phyloP scores from a whole-genome alignment of 805 yeast species.

The Cyberlindnera maclurae region DNA sequence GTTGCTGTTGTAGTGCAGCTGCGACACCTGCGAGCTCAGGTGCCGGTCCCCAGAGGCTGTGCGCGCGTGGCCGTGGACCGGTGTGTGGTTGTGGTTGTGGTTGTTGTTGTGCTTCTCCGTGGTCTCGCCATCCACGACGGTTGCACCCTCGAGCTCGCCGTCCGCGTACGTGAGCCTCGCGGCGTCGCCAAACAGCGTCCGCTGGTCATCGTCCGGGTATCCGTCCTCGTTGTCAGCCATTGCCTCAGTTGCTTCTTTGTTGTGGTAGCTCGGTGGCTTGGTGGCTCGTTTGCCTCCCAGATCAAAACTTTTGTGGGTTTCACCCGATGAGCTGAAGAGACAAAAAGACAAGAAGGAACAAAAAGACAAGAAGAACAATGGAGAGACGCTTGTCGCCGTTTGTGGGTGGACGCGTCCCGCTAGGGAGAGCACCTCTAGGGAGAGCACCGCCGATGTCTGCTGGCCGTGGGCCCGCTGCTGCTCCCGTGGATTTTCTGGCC shows the following conservation, averaged over 20 bases:
- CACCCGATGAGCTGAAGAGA: neutral
- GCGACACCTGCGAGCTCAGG: constrained; percentile 55
- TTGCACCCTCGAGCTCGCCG: constrained; percentile 21
- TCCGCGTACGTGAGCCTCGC: constrained; percentile 21
- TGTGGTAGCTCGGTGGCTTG: neutral
- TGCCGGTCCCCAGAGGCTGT: constrained; percentile 26
- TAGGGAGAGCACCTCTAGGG: constrained; percentile 1
- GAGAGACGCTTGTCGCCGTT: neutral
- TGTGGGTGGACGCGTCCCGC: too few relatives aligned
- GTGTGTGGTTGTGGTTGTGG: neutral
- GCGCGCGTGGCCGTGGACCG: constrained; percentile 10
- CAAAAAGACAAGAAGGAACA: neutral
- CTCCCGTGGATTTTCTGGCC: neutral
- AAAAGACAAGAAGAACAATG: neutral
- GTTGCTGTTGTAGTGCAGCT: constrained; percentile 70
- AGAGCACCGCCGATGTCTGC: neutral
- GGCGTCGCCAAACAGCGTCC: constrained; percentile 17
- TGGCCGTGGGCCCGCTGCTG: neutral
- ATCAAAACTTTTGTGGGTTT: neutral
- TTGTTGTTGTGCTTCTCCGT: neutral
- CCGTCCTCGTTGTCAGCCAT: neutral
- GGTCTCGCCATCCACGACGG: constrained; percentile 20
- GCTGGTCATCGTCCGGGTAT: constrained; percentile 1
- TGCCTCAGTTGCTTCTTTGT: neutral
- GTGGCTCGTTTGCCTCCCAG: neutral